Evolutionary conservation across 257 asterid species (phyloP).

Genomic region (Osmanthus fragrans): DNA sequence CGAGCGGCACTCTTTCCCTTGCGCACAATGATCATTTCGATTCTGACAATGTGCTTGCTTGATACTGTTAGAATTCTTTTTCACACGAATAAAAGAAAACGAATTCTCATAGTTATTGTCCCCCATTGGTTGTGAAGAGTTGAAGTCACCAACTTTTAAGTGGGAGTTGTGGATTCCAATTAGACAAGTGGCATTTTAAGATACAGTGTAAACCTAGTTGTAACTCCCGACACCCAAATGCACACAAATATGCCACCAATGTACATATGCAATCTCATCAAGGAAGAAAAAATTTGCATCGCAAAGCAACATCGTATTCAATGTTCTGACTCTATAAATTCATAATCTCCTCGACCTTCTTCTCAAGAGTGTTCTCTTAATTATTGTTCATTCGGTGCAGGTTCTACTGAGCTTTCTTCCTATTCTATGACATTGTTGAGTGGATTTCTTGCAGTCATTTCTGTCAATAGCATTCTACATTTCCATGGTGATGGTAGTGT

Average conservation of each 20-base stretch:
- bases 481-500: constrained; percentile 36
- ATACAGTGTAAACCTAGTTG: background rate
- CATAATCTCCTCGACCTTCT: background rate
- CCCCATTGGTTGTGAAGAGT: background rate
- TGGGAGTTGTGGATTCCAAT: background rate
- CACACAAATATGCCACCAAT: background rate
- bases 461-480: constrained; percentile 80
- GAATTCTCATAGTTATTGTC: too few relatives aligned
- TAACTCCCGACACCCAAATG: background rate
- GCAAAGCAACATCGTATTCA: background rate
- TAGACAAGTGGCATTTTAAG: background rate
- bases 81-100: background rate
- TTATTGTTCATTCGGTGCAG: constrained; percentile 39
- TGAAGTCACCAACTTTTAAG: background rate
- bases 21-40: too few relatives aligned
- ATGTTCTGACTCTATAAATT: background rate
- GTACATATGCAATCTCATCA: background rate
- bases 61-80: background rate
- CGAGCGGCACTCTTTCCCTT: too few relatives aligned
- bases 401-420: constrained; percentile 50
- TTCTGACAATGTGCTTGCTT: background rate
- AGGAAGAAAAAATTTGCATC: background rate
- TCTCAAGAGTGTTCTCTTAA: background rate
- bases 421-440: constrained; percentile 70
- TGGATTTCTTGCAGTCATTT: constrained; percentile 79